These are phyloP conservation scores for Aspergillus nanangensis DNA, from an alignment of 495 filamentous ascomycete genomes.

Conservation along the genomic window DNA sequence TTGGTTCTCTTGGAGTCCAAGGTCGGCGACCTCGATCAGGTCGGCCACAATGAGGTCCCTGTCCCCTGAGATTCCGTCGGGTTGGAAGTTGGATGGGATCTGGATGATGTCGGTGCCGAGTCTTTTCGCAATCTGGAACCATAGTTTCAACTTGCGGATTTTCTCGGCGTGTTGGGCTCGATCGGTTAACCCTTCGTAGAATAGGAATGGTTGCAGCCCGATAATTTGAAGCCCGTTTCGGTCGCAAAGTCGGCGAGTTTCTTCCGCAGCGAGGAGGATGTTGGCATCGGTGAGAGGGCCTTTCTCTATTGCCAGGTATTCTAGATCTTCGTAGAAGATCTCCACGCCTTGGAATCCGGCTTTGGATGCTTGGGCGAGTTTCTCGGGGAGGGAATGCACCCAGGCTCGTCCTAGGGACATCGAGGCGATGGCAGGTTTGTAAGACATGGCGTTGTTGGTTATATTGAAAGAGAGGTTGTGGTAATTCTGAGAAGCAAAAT, in stretches of 20 bases:
- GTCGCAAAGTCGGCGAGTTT: constrained; percentile 19
- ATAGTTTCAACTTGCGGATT: constrained; percentile 55
- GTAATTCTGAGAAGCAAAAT: no score
- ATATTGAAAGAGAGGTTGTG: no score
- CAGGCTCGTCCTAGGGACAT: constrained; percentile 63
- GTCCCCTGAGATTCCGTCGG: constrained; percentile 47
- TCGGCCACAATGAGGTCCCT: constrained; percentile 56
- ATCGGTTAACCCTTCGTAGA: constrained; percentile 66
- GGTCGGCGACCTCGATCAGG: constrained; percentile 53
- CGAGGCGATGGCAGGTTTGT: constrained; percentile 43
- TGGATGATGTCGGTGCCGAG: constrained; percentile 60
- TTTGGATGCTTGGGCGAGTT: constrained; percentile 55
- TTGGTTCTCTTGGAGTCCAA: constrained; percentile 48
- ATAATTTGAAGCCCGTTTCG: constrained; percentile 30
- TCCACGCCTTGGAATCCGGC: constrained; percentile 64
- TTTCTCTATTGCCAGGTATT: constrained; percentile 39
- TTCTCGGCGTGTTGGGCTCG: constrained; percentile 46
- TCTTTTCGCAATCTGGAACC: constrained; percentile 57
- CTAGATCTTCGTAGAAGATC: constrained; percentile 70
- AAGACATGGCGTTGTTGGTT: no score
- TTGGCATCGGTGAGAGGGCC: neutral
- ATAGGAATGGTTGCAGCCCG: constrained; percentile 65
- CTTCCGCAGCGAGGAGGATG: constrained; percentile 51
- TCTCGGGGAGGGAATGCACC: constrained; percentile 54
- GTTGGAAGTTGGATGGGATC: constrained; percentile 62